Evolutionary conservation across 495 filamentous ascomycete genomes (phyloP).

Genomic region (Xylaria castorea): DNA sequence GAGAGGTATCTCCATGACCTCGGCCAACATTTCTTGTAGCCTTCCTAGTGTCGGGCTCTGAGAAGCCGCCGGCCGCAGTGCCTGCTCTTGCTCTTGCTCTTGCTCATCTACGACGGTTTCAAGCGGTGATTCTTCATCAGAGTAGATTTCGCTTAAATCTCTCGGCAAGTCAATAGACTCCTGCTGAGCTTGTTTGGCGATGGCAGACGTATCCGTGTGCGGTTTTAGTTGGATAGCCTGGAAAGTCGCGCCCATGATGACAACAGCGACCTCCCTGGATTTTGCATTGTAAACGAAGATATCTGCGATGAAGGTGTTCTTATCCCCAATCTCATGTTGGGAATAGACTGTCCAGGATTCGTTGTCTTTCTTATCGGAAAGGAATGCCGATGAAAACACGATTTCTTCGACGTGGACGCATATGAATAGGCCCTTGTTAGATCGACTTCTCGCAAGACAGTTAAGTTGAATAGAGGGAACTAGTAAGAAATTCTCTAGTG

Average conservation of each 20-base stretch:
- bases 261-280: conserved; percentile 30
- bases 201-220: neutral
- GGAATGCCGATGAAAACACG: conserved; percentile 19
- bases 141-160: conserved; percentile 5
- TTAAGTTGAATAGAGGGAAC: conserved; percentile 3
- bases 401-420: conserved; percentile 1
- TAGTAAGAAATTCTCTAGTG: conserved; percentile 1
- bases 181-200: neutral
- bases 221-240: neutral
- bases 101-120: conserved; percentile 13
- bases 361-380: conserved; percentile 6
- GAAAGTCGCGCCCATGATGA: conserved; percentile 44
- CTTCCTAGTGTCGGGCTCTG: neutral
- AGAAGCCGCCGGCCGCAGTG: conserved; percentile 35
- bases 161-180: neutral
- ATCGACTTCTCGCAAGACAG: neutral
- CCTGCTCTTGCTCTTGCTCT: conserved; percentile 19
- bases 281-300: conserved; percentile 44
- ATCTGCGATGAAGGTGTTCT: conserved; percentile 41
- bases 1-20: conserved; percentile 37
- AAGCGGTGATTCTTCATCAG: conserved; percentile 8
- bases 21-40: conserved; percentile 37
- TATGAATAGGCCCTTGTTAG: neutral
- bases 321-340: conserved; percentile 27
- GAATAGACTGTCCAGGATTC: conserved; percentile 36